Percentiles rank a stretch among this genome's conserved stretches.
Evolutionary conservation across 345 rosid species (phyloP).

Genomic region (Ailanthus altissimus): DNA sequence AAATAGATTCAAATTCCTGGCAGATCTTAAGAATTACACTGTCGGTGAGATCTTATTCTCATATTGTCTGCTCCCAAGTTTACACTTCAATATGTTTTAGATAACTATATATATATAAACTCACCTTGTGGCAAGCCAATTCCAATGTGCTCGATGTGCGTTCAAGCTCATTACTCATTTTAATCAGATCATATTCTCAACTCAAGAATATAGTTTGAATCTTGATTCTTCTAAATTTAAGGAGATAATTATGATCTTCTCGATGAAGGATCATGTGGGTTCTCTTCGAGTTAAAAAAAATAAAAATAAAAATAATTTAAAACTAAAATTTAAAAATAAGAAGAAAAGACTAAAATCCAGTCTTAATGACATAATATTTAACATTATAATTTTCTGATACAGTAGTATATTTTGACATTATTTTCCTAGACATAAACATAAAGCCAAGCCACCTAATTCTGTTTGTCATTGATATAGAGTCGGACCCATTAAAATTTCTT

Average conservation of each 20-base stretch:
- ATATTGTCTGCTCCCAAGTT: constrained; percentile 35
- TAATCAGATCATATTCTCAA: neutral
- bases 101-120: neutral
- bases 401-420: constrained; percentile 2
- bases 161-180: neutral
- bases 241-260: neutral
- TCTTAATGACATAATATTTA: too few relatives aligned
- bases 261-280: too few relatives aligned
- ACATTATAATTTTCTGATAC: neutral
- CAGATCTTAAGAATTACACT: constrained; percentile 33
- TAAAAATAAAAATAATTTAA: too few relatives aligned
- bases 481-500: neutral
- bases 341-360: too few relatives aligned
- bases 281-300: too few relatives aligned
- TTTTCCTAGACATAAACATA: constrained; percentile 9
- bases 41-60: constrained; percentile 41
- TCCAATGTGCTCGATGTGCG: constrained; percentile 11
- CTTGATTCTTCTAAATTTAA: neutral
- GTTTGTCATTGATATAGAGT: neutral
- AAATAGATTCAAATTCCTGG: constrained; percentile 31
- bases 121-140: neutral
- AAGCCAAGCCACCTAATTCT: constrained; percentile 16
- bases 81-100: constrained; percentile 25
- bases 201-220: neutral
- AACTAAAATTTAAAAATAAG: too few relatives aligned